Base-by-base conservation (phyloP, 768 basidiomycete genomes). In the Dacryopinax primogenitus region DNA sequence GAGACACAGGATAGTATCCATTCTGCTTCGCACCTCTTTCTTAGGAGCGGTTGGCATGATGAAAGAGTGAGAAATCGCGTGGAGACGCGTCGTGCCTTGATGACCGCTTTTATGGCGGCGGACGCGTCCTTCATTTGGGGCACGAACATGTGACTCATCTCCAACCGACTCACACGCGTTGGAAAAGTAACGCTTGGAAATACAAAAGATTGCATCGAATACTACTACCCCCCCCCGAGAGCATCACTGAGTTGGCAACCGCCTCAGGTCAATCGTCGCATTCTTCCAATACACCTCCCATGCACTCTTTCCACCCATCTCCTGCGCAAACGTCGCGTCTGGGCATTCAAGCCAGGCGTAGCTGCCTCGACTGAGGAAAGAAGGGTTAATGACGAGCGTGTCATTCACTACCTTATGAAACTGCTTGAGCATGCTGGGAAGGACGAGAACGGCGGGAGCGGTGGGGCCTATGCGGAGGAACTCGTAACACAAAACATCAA, bases 351-450 rank as follows among this genome's bases (percentile, higher is more conserved):
- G 9, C 51, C 51, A 58, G 9, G 51, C 51, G 18, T 58, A 58
- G 26, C 71, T 69, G 2, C 72, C 63, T 51, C 74, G 70, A 23
- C 71, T 69, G 18, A 93, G 75, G 70, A 82, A 86, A 0, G 90
- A 89, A 0, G 96, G 93, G 72, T 99, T 99, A 68, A 98, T 75
- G n/a, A 87, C 82, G 2, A 81, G 77, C 1, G 88, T 89, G 11
- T 81, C 80, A 71, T 92, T 86, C 34, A 96, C 85, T 62, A 82
- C 78, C 82, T 92, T 95, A 18, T 84, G 80, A 72, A 98, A 98
- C 21, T 93, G 87, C 74, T 90, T 93, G 63, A 98, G 78, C 62
- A 86, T 81, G 73, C 92, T 94, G 0, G 96, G 92, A 1, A 94
- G 72, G 51, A 99, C 83, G 44, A 98, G 77, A 2, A 98, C 82